phyloP scores from a whole-genome alignment of 768 basidiomycete genomes.

The Suillus subaureus region DNA sequence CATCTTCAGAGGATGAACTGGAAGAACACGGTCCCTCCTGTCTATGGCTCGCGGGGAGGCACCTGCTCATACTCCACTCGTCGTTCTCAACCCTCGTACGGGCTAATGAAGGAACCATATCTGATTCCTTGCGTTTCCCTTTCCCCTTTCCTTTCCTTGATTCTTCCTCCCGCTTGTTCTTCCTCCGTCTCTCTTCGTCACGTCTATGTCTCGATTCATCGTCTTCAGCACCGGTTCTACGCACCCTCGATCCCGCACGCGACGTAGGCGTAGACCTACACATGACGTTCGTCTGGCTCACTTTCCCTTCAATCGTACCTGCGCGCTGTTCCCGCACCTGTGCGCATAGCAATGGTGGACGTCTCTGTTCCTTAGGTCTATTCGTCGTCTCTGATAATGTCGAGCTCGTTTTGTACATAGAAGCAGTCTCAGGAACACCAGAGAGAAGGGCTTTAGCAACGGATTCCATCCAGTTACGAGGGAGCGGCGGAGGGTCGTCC shows the following conservation, averaged over 20 bases:
- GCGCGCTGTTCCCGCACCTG: conserved; percentile 36
- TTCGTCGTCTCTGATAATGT: conserved; percentile 30
- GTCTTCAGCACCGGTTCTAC: conserved; percentile 27
- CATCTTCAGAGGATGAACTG: conserved; percentile 28
- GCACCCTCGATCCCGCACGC: conserved; percentile 51
- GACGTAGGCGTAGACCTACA: conserved; percentile 75
- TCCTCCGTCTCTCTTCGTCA: conserved; percentile 26
- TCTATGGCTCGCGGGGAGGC: conserved; percentile 20
- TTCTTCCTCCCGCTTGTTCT: conserved; percentile 18
- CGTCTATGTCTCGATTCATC: conserved; percentile 17
- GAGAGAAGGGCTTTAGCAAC: conserved; percentile 69
- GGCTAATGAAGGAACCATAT: conserved; percentile 62
- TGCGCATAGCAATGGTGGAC: conserved; percentile 36
- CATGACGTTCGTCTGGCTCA: conserved; percentile 58
- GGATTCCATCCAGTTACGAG: conserved; percentile 69
- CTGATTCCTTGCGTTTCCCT: conserved; percentile 34
- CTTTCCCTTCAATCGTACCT: conserved; percentile 32
- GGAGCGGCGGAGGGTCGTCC: conserved; percentile 52
- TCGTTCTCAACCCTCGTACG: conserved; percentile 63
- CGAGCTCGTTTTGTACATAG: conserved; percentile 25
- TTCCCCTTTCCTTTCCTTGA: conserved; percentile 26
- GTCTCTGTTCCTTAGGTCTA: conserved; percentile 18
- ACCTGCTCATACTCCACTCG: conserved; percentile 44
- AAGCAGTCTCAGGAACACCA: conserved; percentile 35
- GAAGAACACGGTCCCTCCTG: conserved; percentile 21